Percentiles rank a stretch among this genome's conserved stretches.
These are phyloP conservation scores for Picea glauca DNA, from an alignment of 75 land plant species.

Conservation along the genomic window DNA sequence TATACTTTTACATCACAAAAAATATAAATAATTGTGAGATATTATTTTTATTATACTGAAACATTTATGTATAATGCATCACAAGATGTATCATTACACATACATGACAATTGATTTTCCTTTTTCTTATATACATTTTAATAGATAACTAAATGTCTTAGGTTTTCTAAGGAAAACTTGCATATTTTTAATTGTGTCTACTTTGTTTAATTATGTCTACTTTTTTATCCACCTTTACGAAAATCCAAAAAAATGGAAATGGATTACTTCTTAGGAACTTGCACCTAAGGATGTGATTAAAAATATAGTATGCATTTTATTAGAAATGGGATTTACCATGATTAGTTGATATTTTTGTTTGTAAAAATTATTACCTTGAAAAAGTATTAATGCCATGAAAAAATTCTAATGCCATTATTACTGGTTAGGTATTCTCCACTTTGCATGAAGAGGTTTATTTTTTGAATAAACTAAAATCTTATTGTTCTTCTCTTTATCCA, in stretches of 20 bases:
- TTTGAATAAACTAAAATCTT: too few relatives aligned
- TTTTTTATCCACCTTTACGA: slow-evolving; percentile 39
- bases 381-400: too few relatives aligned
- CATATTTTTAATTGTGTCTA: too few relatives aligned
- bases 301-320: slow-evolving; percentile 56
- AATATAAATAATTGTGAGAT: too few relatives aligned
- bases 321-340: neutral
- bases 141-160: too few relatives aligned
- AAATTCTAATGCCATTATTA: neutral
- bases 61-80: too few relatives aligned
- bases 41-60: too few relatives aligned
- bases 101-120: too few relatives aligned
- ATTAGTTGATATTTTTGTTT: neutral
- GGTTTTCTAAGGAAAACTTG: neutral
- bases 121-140: too few relatives aligned
- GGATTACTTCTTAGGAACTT: slow-evolving; percentile 80
- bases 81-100: too few relatives aligned
- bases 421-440: slow-evolving; percentile 60
- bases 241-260: slow-evolving; percentile 92
- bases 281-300: slow-evolving; percentile 55
- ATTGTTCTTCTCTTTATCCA: slow-evolving; percentile 77
- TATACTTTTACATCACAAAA: too few relatives aligned
- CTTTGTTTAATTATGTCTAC: neutral
- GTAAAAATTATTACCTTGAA: neutral
- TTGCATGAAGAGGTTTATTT: slow-evolving; percentile 54